These are phyloP conservation scores for Backusella psychrophila DNA, from an alignment of 192 early-diverging fungal species.

Conservation along the genomic window DNA sequence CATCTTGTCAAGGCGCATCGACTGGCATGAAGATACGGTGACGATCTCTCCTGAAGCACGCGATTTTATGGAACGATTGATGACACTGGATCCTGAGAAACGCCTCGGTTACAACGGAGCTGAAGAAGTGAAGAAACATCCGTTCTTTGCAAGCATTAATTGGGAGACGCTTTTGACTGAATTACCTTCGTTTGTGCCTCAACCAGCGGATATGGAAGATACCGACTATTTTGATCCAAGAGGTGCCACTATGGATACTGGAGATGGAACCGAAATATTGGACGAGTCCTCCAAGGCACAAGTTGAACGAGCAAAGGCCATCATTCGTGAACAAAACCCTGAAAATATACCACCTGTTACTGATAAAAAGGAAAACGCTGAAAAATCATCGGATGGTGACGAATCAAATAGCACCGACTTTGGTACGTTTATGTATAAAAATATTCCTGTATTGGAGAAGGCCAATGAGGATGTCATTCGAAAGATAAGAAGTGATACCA, in stretches of 20 bases:
- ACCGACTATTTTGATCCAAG: conserved; percentile 94
- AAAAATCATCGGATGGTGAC: conserved; percentile 7
- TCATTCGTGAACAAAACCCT: conserved; percentile 22
- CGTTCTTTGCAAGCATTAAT: conserved; percentile 71
- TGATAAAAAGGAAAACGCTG: neutral
- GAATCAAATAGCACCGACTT: conserved; percentile 58
- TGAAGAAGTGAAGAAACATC: conserved; percentile 73
- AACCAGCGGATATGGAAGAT: conserved; percentile 73
- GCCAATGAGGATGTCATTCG: conserved; percentile 86
- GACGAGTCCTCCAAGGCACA: conserved; percentile 37
- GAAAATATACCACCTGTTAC: neutral
- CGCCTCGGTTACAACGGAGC: conserved; percentile 74
- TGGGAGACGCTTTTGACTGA: conserved; percentile 65
- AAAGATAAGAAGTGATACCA: conserved; percentile 71
- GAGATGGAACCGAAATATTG: conserved; percentile 6
- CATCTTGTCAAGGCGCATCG: conserved; percentile 74
- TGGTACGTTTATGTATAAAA: conserved; percentile 92
- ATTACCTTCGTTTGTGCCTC: conserved; percentile 81
- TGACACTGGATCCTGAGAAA: conserved; percentile 59
- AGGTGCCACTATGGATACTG: conserved; percentile 64
- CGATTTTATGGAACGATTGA: conserved; percentile 77
- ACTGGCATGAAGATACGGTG: conserved; percentile 74
- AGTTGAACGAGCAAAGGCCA: conserved; percentile 32
- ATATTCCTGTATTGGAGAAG: conserved; percentile 83
- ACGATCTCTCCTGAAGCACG: conserved; percentile 72